These are phyloP conservation scores for Cordia subcordata DNA, from an alignment of 257 asterid species.

Conservation along the genomic window DNA sequence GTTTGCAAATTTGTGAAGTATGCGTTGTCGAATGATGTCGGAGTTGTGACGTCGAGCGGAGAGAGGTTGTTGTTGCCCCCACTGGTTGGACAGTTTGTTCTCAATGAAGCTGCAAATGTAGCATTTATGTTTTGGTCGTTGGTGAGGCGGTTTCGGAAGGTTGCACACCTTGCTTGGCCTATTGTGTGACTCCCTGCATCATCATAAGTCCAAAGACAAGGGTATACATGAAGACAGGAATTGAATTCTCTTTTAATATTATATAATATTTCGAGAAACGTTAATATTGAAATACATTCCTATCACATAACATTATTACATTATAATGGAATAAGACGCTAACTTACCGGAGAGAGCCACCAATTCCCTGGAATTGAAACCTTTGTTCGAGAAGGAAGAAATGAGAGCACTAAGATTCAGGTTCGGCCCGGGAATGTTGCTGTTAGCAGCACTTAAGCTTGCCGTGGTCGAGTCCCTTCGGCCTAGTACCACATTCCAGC, in stretches of 20 bases:
- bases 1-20: constrained; percentile 36
- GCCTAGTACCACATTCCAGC: constrained; percentile 61
- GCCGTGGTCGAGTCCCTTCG: constrained; percentile 67
- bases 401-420: constrained; percentile 40
- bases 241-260: no score
- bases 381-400: constrained; percentile 56
- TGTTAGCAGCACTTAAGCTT: constrained; percentile 42
- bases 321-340: no score
- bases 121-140: constrained; percentile 56
- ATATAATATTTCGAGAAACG: no score
- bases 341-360: constrained; percentile 69
- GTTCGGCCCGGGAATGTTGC: constrained; percentile 45
- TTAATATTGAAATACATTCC: no score
- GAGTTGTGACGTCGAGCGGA: constrained; percentile 36
- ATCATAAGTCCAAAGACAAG: not conserved
- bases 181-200: constrained; percentile 44
- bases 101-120: constrained; percentile 30
- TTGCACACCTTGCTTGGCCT: constrained; percentile 58
- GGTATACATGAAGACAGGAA: no score
- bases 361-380: constrained; percentile 51
- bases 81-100: constrained; percentile 39
- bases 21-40: constrained; percentile 40
- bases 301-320: no score
- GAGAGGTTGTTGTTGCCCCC: constrained; percentile 42
- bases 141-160: constrained; percentile 46